phyloP scores from a whole-genome alignment of 1,284 basidiomycete genomes.

The Bjerkandera adusta region DNA sequence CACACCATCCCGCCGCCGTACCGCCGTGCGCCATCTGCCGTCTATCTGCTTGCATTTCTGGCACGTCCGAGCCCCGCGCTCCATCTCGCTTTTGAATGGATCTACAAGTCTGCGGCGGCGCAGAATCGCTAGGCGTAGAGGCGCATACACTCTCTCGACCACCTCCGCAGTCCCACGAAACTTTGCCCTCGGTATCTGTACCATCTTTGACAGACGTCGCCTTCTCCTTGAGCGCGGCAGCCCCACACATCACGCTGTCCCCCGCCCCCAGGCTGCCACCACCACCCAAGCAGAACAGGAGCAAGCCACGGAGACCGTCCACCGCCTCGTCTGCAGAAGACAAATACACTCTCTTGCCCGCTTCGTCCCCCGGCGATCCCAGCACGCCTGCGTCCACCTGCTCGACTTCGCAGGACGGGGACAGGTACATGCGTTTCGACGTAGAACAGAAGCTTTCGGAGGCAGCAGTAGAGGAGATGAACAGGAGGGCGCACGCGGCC shows the following conservation, averaged over 20 bases:
- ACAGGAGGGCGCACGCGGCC: constrained; percentile 26
- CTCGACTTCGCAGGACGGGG: constrained; percentile 6
- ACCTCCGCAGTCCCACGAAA: not conserved
- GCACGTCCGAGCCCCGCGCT: constrained; percentile 2
- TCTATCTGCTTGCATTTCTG: not conserved
- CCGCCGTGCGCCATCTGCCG: too few species aligned
- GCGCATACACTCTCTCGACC: too few species aligned
- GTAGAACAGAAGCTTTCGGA: constrained; percentile 8
- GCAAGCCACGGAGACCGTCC: constrained; percentile 39
- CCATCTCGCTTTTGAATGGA: constrained; percentile 5
- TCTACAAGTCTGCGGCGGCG: not conserved
- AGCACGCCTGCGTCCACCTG: constrained; percentile 15
- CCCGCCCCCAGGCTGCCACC: constrained; percentile 19
- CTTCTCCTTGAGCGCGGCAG: constrained; percentile 17
- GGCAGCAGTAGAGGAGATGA: constrained; percentile 27
- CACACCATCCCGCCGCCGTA: too few species aligned
- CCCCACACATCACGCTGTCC: constrained; percentile 25
- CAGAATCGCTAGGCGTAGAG: too few species aligned
- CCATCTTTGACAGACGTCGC: constrained; percentile 19
- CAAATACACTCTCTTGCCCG: constrained; percentile 24
- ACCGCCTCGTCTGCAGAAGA: constrained; percentile 37
- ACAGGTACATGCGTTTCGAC: not conserved
- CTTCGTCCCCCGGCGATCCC: constrained; percentile 22
- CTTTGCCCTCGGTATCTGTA: constrained; percentile 1
- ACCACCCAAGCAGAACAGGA: constrained; percentile 10